Percentiles rank a stretch among this genome's conserved stretches.
Conservation (phyloP, 2,329 filamentous ascomycete genomes). For the Cordyceps tenuipes region DNA sequence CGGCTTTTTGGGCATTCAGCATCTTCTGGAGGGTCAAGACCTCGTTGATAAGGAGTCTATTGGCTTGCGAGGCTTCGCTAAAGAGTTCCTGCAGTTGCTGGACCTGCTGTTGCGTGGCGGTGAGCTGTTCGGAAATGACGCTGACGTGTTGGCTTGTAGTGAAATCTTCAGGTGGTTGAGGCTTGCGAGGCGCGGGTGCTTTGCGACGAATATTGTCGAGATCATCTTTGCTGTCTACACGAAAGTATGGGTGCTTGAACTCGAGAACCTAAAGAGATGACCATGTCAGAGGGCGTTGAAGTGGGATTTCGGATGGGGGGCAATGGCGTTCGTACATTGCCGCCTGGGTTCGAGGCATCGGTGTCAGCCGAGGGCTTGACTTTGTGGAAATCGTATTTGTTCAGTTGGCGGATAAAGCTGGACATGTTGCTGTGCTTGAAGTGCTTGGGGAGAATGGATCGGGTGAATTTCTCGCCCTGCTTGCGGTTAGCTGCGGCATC, state of each 20-base stretch:
- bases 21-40: conserved; percentile 53
- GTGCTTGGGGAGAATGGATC: conserved; percentile 91
- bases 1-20: conserved; percentile 49
- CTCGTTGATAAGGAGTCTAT: conserved; percentile 54
- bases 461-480: conserved; percentile 97
- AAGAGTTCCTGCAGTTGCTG: conserved; percentile 80
- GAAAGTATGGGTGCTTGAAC: conserved; percentile 96
- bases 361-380: conserved; percentile 51
- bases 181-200: conserved; percentile 81
- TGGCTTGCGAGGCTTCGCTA: conserved; percentile 61
- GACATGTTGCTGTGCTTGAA: conserved; percentile 99
- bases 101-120: conserved; percentile 86
- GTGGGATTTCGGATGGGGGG: not conserved
- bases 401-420: conserved; percentile 89
- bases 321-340: conserved; percentile 25
- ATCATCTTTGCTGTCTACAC: conserved; percentile 89
- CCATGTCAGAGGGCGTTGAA: conserved; percentile 39
- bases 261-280: conserved; percentile 40
- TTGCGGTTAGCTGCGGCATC: not conserved
- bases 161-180: conserved; percentile 58
- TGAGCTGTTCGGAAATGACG: conserved; percentile 76
- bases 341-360: conserved; percentile 25
- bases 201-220: conserved; percentile 95
- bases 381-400: conserved; percentile 99
- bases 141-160: conserved; percentile 82